phyloP scores from a whole-genome alignment of 352 stramenopile genomes.

The Phytophthora pseudosyringae region DNA sequence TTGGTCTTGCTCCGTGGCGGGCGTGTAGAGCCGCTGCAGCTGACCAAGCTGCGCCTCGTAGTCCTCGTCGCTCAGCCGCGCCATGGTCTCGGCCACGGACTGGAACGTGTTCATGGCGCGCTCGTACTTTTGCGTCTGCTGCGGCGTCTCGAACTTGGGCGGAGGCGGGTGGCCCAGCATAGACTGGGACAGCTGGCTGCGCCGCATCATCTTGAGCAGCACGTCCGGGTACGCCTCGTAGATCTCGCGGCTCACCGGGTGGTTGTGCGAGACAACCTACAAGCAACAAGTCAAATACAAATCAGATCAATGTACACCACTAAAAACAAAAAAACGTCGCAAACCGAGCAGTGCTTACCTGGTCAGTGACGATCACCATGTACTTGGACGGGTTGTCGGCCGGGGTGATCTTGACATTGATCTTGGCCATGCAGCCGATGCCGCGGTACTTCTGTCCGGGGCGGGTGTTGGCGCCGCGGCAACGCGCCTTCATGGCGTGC shows the following conservation, averaged over 20 bases:
- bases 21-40: conserved; percentile 82
- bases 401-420: conserved; percentile 88
- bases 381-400: conserved; percentile 86
- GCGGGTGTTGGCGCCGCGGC: conserved; percentile 74
- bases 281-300: conserved; percentile 9
- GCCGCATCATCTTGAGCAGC: conserved; percentile 84
- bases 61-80: conserved; percentile 70
- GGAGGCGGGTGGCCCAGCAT: conserved; percentile 69
- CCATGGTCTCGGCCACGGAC: conserved; percentile 79
- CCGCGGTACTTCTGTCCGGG: conserved; percentile 84
- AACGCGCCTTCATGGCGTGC: conserved; percentile 87
- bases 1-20: conserved; percentile 54
- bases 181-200: conserved; percentile 69
- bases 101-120: conserved; percentile 67
- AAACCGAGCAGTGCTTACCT: conserved; percentile 44
- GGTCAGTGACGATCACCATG: conserved; percentile 88
- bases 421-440: conserved; percentile 87
- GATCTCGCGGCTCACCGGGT: conserved; percentile 84
- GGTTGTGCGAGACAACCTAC: conserved; percentile 86
- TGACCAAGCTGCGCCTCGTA: conserved; percentile 77
- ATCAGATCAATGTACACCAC: neutral
- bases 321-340: neutral
- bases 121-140: conserved; percentile 85
- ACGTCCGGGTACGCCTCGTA: conserved; percentile 88
- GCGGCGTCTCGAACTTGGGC: conserved; percentile 78